Conservation (phyloP, 1,139 yeast species). For the Casaregolazyma suthepensis region DNA sequence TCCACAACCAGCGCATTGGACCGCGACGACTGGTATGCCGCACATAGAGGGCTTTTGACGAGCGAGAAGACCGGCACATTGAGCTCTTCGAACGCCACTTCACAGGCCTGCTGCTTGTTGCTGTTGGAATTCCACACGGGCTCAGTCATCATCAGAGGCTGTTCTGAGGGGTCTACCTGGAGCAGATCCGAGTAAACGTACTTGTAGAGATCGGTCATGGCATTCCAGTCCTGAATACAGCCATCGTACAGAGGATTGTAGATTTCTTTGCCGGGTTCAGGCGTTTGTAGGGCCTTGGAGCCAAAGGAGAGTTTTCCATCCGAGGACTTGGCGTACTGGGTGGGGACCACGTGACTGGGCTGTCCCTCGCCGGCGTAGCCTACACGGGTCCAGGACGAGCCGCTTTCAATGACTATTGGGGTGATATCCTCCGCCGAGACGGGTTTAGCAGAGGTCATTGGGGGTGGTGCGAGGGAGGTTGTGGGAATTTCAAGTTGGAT, state of each 20-base stretch:
- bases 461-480: not conserved
- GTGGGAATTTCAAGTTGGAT: not conserved
- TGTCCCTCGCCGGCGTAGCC: conserved; percentile 93
- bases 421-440: conserved; percentile 42
- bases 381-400: conserved; percentile 73
- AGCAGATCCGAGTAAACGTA: conserved; percentile 37
- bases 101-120: conserved; percentile 67
- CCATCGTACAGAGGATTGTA: conserved; percentile 38
- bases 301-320: conserved; percentile 27
- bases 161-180: conserved; percentile 53
- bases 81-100: conserved; percentile 65
- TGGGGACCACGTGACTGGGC: conserved; percentile 73
- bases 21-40: conserved; percentile 44
- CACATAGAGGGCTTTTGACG: conserved; percentile 81
- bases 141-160: conserved; percentile 75
- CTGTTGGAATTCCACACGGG: conserved; percentile 78
- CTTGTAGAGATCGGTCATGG: conserved; percentile 36
- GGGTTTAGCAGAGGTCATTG: conserved; percentile 9
- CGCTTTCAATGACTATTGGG: conserved; percentile 91
- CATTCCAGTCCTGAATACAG: conserved; percentile 42
- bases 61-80: conserved; percentile 81
- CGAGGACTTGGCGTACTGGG: conserved; percentile 37
- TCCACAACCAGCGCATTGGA: conserved; percentile 36
- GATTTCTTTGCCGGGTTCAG: conserved; percentile 34
- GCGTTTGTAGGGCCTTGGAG: conserved; percentile 31